Base-by-base conservation (phyloP, 2,329 filamentous ascomycete genomes). In the Alternaria solani region DNA sequence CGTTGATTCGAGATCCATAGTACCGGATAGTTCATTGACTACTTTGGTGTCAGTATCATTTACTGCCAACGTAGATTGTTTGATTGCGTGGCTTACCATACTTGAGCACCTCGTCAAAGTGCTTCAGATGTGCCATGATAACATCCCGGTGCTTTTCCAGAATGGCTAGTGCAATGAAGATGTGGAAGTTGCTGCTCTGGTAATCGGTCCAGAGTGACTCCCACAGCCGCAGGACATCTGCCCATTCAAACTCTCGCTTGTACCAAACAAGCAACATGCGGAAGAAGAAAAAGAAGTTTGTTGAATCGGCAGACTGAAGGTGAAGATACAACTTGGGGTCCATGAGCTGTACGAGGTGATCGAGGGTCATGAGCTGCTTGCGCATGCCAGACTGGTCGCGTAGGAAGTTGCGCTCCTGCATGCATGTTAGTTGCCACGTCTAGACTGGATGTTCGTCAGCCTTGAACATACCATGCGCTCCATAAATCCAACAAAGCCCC, bases 271-370 rank as follows among this genome's bases (percentile, higher is more conserved):
- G 85, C 34, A 99, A 85, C 95, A 98, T 98, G 61, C 95, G 91
- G 87, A 98, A 99, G 84, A 99, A 98, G 83, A 99, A 99, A 81
- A 99, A 99, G 80, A 99, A 99, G 78, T 99, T 99, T 25, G 95
- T 99, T 73, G 91, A 96, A 72, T 99, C 96, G 20, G 94, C 92
- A 16, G 87, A 89, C 77, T 96, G 88, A 0, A 99, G 87, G 71
- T 99, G 95, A 2, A 91, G 85, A 79, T 97, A 98, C 7, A 99
- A 88, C 75, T 93, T 91, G 0, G 96, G 95, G 68, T 99, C 95
- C 88, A 99, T 94, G 58, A 99, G 92, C 75, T 96, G 93, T 12
- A 98, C 93, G 1, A 99, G 89, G 66, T 99, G 93, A 74, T 99
- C 94, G 4, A 99, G 87, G 0, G 94, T 93, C 39, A 93, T 84